Conservation (phyloP, 208 protist genomes). For the Lotmaria passim region DNA sequence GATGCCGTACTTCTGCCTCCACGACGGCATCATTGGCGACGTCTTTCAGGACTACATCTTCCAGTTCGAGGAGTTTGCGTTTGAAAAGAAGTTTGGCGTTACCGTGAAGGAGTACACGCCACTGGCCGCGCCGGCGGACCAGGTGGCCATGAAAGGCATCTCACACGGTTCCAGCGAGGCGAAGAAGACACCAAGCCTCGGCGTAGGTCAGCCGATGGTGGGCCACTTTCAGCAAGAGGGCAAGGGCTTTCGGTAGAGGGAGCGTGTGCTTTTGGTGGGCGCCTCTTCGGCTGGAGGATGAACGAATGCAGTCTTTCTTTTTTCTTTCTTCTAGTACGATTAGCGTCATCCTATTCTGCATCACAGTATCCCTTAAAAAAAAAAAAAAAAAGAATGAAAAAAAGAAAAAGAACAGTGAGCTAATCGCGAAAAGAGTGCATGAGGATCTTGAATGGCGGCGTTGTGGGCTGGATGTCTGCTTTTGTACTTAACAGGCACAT, state of each 20-base stretch:
- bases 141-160: conserved; percentile 64
- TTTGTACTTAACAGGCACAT: no score
- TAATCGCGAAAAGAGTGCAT: no score
- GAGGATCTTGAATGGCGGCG: no score
- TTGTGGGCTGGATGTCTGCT: no score
- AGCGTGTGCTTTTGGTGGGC: no score
- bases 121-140: conserved; percentile 61
- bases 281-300: no score
- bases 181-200: conserved; percentile 22
- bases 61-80: conserved; percentile 93
- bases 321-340: no score
- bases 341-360: neutral
- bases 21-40: conserved; percentile 83
- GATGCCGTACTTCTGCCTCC: conserved; percentile 90
- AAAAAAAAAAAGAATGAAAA: conserved; percentile 18
- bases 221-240: conserved; percentile 83
- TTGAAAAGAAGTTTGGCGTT: conserved; percentile 81
- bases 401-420: no score
- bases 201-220: conserved; percentile 65
- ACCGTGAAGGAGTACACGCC: conserved; percentile 80
- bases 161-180: conserved; percentile 34
- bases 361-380: neutral
- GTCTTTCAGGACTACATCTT: conserved; percentile 86
- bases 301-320: no score
- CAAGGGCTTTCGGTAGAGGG: conserved; percentile 59